These are phyloP conservation scores for Brettanomyces custersianus DNA, from an alignment of 805 yeast species.

Conservation along the genomic window DNA sequence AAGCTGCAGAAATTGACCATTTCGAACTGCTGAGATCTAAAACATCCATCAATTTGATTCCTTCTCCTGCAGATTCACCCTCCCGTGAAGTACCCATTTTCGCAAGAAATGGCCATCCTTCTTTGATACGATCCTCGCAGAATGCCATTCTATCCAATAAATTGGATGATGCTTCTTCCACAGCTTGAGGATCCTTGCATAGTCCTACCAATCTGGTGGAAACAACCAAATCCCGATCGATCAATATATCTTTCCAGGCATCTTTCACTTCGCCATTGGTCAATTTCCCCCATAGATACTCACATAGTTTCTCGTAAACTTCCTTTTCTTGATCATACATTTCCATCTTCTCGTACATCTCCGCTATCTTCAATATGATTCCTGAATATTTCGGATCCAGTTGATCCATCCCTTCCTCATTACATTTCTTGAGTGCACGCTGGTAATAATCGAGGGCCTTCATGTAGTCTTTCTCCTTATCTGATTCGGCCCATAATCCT, in stretches of 20 bases:
- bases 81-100: neutral
- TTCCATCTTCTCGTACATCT: constrained; percentile 69
- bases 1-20: constrained; percentile 4
- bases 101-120: constrained; percentile 13
- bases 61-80: neutral
- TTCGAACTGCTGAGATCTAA: constrained; percentile 7
- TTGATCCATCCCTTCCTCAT: constrained; percentile 43
- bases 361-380: constrained; percentile 77
- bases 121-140: constrained; percentile 16
- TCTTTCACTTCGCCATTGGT: constrained; percentile 14
- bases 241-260: constrained; percentile 16
- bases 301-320: constrained; percentile 31
- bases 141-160: constrained; percentile 19
- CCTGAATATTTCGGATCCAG: constrained; percentile 82
- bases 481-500: constrained; percentile 79
- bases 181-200: constrained; percentile 8
- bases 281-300: constrained; percentile 20
- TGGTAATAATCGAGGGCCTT: constrained; percentile 66
- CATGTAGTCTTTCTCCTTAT: constrained; percentile 51
- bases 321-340: constrained; percentile 55
- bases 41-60: constrained; percentile 13
- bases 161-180: constrained; percentile 11
- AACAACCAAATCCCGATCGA: constrained; percentile 22
- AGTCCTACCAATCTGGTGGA: constrained; percentile 19
- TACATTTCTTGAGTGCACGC: constrained; percentile 61